These are phyloP conservation scores for Pichia phayaonensis DNA, from an alignment of 805 yeast genomes.

Conservation along the genomic window DNA sequence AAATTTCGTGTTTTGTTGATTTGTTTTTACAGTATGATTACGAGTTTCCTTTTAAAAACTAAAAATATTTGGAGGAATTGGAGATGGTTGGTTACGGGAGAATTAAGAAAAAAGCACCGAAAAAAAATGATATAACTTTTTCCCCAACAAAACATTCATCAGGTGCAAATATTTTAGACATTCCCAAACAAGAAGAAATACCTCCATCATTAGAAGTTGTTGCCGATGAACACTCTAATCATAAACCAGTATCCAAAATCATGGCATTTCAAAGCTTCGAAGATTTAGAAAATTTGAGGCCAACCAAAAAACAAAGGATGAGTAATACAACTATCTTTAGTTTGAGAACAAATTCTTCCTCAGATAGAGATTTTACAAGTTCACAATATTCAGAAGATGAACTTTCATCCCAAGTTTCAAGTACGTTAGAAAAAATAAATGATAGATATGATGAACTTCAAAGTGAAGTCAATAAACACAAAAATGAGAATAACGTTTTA, in stretches of 20 bases:
- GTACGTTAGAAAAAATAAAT: background rate
- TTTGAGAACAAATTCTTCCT: background rate
- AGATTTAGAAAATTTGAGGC: background rate
- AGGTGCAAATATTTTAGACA: background rate
- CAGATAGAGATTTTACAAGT: background rate
- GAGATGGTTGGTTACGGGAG: conserved; percentile 5
- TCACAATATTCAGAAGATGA: background rate
- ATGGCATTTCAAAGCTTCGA: background rate
- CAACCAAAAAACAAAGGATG: background rate
- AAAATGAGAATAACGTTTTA: background rate
- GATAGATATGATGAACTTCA: conserved; percentile 3
- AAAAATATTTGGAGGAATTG: background rate
- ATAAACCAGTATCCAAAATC: background rate
- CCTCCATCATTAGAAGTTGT: background rate
- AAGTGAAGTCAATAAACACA: background rate
- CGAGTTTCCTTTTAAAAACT: background rate
- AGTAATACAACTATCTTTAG: background rate
- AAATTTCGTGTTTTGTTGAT: background rate
- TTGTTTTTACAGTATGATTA: background rate
- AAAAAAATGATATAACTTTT: background rate
- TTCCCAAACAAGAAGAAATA: background rate
- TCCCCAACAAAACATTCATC: conserved; percentile 4
- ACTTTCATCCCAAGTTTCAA: conserved; percentile 1
- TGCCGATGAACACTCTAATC: background rate
- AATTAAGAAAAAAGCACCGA: background rate